Evolutionary conservation across 768 basidiomycete species (phyloP).

Genomic region (Sporobolomyces phaffii): DNA sequence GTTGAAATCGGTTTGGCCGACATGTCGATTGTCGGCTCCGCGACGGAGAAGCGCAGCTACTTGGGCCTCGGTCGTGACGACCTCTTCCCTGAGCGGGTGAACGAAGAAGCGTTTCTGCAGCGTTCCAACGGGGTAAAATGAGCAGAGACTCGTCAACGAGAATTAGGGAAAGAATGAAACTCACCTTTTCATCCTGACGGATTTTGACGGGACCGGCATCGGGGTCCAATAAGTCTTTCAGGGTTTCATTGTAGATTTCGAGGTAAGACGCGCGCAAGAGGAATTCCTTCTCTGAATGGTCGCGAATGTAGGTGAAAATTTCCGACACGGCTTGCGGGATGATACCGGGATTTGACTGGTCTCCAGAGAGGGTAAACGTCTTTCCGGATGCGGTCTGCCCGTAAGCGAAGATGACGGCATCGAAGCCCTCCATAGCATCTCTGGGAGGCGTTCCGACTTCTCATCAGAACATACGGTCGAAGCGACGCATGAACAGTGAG

Average conservation of each 20-base stretch:
- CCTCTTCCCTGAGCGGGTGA: slow-evolving; percentile 80
- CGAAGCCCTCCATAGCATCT: slow-evolving; percentile 89
- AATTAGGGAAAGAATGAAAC: slow-evolving; percentile 34
- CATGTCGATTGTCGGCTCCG: slow-evolving; percentile 80
- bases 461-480: too few species aligned
- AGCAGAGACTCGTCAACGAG: too few species aligned
- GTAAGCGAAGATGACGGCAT: slow-evolving; percentile 85
- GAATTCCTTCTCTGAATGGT: slow-evolving; percentile 75
- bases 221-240: slow-evolving; percentile 70
- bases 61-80: slow-evolving; percentile 80
- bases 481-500: too few species aligned
- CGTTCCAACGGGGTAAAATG: too few species aligned
- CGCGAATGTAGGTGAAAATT: slow-evolving; percentile 75
- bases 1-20: slow-evolving; percentile 96
- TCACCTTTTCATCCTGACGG: slow-evolving; percentile 38
- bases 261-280: slow-evolving; percentile 88
- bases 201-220: slow-evolving; percentile 36
- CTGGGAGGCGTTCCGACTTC: too few species aligned
- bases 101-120: slow-evolving; percentile 50
- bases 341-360: slow-evolving; percentile 72
- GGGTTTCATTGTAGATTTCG: slow-evolving; percentile 56
- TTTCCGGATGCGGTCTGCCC: slow-evolving; percentile 77
- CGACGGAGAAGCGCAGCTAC: slow-evolving; percentile 77
- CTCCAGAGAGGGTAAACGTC: slow-evolving; percentile 59
- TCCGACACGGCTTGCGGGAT: slow-evolving; percentile 90